Evolutionary conservation across 163 green algal genomes (phyloP), one percentile per base, ranked within the genome.

Genomic region (Coccomyxa subellipsoidea): DNA sequence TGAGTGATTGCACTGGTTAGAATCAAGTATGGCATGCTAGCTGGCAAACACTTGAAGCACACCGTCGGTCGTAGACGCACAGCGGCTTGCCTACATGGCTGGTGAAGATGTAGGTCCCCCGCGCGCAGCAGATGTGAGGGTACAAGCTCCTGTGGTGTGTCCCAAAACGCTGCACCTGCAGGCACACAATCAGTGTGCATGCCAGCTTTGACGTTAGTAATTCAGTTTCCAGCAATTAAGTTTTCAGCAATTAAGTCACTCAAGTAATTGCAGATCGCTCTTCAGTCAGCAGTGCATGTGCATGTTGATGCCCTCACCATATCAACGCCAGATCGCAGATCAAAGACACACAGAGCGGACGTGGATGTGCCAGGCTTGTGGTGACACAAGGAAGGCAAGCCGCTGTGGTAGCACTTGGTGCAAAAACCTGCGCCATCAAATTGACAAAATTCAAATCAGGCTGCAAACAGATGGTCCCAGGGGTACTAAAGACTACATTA

Each of bases 121-220:
- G 27, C 10, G 66, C 66, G 66, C 66, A 73, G 66, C 66, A 73
- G 18, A 73, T 73, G 66, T 34, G 66, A 23, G 66, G 66, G 32
- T 73, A 73, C 66, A 73, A 34, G 66, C 66, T 73, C 66, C 66
- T 73, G 66, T 73, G 66, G 4, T 73, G 66, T 23, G 66, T 73
- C 29, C 66, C 66, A 34, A 73, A 73, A 1, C 66, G 66, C 66
- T 73, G 66, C 66, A 73, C 66, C 66, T 73, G 66, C 66, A 73
- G 21, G 27, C 6, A n/a, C 47, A 59, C 47, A 59, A 2, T 21
- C 47, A 59, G 32, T 2, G 47, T 29, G 12, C 47, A 66, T 66
- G 12, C 18, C 47, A 66, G 12, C 47, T 18, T 66, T 66, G 47
- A 66, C 47, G 12, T 18, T 66, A 18, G 47, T 12, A 29, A 18